A percentile compares a stretch with the other conserved stretches of the same genome.
phyloP scores from a whole-genome alignment of 306 rosid genomes.

The Chamaecrista fasciculata region DNA sequence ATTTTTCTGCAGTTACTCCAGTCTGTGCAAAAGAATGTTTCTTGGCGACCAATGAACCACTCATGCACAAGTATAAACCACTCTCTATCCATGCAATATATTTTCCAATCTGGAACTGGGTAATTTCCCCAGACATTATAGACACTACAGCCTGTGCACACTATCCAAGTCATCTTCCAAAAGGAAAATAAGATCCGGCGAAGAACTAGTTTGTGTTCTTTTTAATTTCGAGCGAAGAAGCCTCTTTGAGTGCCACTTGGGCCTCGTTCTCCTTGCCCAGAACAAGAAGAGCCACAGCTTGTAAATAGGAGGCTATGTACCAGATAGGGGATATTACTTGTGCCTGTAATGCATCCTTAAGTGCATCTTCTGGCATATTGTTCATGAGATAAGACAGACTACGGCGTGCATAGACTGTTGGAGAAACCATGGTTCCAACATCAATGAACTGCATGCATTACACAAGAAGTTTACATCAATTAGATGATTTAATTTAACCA shows the following conservation, averaged over 20 bases:
- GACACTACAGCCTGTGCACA: conserved; percentile 38
- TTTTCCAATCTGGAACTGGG: conserved; percentile 26
- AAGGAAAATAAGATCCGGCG: conserved; percentile 19
- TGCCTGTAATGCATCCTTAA: conserved; percentile 73
- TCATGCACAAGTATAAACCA: conserved; percentile 45
- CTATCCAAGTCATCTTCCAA: conserved; percentile 36
- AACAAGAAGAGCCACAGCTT: conserved; percentile 66
- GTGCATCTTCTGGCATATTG: conserved; percentile 81
- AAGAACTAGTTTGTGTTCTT: conserved; percentile 36
- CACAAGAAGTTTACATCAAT: conserved; percentile 36
- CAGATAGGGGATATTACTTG: conserved; percentile 78
- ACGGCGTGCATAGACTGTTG: conserved; percentile 89
- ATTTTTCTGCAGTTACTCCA: conserved; percentile 18
- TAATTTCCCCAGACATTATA: conserved; percentile 38
- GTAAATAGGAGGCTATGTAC: conserved; percentile 80
- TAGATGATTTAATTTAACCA: conserved; percentile 17
- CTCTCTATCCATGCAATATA: conserved; percentile 28
- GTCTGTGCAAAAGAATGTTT: conserved; percentile 60
- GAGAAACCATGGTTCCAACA: conserved; percentile 89
- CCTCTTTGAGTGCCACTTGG: conserved; percentile 78
- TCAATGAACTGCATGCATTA: conserved; percentile 74
- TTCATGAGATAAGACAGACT: conserved; percentile 70
- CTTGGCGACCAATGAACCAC: conserved; percentile 50
- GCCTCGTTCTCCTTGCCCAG: conserved; percentile 67
- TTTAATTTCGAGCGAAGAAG: conserved; percentile 64